Conservation (phyloP, 78 protist genomes). For the Cavenderia fasciculata region DNA sequence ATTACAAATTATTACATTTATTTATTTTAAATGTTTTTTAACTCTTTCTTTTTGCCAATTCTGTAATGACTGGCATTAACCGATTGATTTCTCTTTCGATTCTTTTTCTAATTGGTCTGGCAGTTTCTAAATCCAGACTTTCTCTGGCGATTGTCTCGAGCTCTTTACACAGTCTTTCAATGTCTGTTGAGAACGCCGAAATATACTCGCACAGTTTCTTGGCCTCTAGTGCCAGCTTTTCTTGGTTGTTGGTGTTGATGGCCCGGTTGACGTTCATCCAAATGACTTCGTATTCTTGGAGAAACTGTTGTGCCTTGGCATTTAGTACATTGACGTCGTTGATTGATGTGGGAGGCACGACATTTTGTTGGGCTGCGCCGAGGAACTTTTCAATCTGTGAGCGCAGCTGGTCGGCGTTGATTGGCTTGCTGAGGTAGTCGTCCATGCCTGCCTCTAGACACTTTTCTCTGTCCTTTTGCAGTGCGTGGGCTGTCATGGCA, state of each 20-base stretch:
- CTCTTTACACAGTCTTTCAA: not conserved
- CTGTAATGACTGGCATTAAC: slow-evolving; percentile 2
- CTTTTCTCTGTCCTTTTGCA: slow-evolving; percentile 65
- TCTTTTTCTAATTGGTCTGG: slow-evolving; percentile 6
- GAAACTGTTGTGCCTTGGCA: slow-evolving; percentile 12
- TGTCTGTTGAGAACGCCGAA: slow-evolving; percentile 3
- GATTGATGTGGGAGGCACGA: not conserved
- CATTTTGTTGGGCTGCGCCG: not conserved
- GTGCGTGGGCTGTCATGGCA: slow-evolving; percentile 88
- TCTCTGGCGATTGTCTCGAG: slow-evolving; percentile 9
- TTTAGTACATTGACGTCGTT: slow-evolving; percentile 13
- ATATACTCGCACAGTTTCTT: not conserved
- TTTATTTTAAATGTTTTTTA: too few species aligned
- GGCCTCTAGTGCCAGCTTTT: not conserved
- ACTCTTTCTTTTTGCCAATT: not conserved
- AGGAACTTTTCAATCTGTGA: slow-evolving; percentile 45
- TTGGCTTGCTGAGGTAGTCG: slow-evolving; percentile 80
- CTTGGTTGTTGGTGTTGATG: slow-evolving; percentile 1
- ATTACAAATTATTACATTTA: too few species aligned
- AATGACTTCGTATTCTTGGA: slow-evolving; percentile 11
- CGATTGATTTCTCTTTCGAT: slow-evolving; percentile 20
- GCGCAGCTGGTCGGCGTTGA: slow-evolving; percentile 57
- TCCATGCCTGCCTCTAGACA: slow-evolving; percentile 82
- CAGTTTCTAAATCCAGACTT: not conserved
- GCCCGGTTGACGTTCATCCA: not conserved